Conservation (phyloP, 352 stramenopile genomes). For the Phytophthora boehmeriae region DNA sequence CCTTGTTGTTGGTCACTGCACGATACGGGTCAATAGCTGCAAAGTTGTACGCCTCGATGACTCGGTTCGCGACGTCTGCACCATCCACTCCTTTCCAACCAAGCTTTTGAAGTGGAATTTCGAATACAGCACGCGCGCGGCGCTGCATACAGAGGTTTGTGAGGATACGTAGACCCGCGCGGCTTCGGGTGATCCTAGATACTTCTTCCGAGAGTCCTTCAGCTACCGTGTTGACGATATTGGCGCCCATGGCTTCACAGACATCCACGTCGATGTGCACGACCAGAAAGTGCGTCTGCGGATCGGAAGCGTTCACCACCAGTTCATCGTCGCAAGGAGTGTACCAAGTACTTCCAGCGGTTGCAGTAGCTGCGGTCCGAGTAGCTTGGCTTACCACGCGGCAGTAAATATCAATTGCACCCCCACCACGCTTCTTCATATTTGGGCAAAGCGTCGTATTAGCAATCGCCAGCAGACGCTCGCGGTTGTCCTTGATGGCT, state of each 20-base stretch:
- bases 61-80: constrained; percentile 70
- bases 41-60: constrained; percentile 89
- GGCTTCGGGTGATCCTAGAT: constrained; percentile 63
- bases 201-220: constrained; percentile 83
- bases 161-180: constrained; percentile 82
- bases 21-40: constrained; percentile 82
- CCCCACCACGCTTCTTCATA: constrained; percentile 88
- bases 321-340: constrained; percentile 60
- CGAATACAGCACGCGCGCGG: constrained; percentile 65
- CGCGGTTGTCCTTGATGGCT: constrained; percentile 56
- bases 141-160: constrained; percentile 91
- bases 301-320: constrained; percentile 42
- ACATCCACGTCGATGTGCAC: constrained; percentile 90
- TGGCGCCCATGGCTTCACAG: constrained; percentile 90
- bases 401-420: constrained; percentile 81
- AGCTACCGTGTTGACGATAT: constrained; percentile 89
- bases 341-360: constrained; percentile 57
- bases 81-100: constrained; percentile 84
- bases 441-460: constrained; percentile 83
- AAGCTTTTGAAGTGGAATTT: constrained; percentile 77
- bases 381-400: constrained; percentile 69
- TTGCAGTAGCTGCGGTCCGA: constrained; percentile 24
- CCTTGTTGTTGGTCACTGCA: constrained; percentile 91
- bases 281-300: constrained; percentile 63
- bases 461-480: constrained; percentile 66